Conservation (phyloP, 768 basidiomycete species). For the Mycena metata region DNA sequence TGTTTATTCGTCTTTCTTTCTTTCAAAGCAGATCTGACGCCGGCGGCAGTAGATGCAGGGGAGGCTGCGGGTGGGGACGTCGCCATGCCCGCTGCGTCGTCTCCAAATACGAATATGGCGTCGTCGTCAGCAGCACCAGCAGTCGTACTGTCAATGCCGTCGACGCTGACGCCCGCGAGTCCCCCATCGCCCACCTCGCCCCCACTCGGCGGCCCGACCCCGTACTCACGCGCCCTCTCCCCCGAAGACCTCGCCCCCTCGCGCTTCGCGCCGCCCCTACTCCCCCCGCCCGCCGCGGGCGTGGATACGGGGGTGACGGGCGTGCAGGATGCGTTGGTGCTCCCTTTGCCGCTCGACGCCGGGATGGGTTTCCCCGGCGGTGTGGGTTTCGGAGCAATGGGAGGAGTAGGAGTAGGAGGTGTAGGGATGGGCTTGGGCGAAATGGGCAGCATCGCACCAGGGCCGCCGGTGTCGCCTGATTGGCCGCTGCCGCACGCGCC, state of each 20-base stretch:
- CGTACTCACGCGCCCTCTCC: conserved; percentile 21
- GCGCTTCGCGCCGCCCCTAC: conserved; percentile 29
- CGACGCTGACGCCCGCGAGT: neutral
- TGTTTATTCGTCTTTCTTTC: neutral
- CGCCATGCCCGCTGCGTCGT: neutral
- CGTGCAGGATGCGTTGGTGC: no score
- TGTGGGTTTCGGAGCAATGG: no score
- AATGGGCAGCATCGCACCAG: conserved; percentile 11
- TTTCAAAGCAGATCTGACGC: neutral
- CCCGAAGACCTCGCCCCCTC: conserved; percentile 37
- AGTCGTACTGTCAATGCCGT: no score
- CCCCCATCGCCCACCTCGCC: neutral
- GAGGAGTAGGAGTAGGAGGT: no score
- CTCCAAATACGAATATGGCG: neutral
- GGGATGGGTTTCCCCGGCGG: neutral
- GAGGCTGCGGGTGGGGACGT: neutral
- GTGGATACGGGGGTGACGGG: neutral
- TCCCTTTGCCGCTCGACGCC: no score
- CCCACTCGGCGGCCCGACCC: neutral
- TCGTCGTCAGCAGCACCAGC: neutral
- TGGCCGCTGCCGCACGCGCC: conserved; percentile 36
- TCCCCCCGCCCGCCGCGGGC: neutral
- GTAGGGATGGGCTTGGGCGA: neutral
- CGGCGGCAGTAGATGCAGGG: no score
- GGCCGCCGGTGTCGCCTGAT: conserved; percentile 33